Base-by-base conservation (phyloP, 179 eudicot genomes). In the Amaranthus tricolor region DNA sequence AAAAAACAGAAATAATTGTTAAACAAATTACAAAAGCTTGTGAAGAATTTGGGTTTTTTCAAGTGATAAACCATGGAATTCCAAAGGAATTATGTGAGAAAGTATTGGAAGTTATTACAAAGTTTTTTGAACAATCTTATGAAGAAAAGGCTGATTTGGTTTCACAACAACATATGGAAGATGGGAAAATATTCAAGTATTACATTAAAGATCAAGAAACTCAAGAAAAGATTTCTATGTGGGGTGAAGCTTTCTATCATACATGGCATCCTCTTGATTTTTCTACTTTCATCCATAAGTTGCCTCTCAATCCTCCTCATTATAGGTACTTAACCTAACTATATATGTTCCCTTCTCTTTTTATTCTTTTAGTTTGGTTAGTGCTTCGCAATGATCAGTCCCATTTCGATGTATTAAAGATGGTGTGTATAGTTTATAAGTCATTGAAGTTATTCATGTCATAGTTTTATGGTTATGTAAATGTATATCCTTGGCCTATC, bases 171-270 rank as follows among this genome's bases (percentile, higher is more conserved):
- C 73, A 52, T 70, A 68, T 49, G 76, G 74, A 83, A 53, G 83
- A 76, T 66, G 80, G 71, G 10, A 68, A 61, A 20, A 45, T 83
- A 50, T 69, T 56, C 54, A 79, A 56, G 47, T 77, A 80, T 66
- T 74, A 69, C 16, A 51, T 83, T 10, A 79, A 58, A 24, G 76
- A 74, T 49, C 17, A 70, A 48, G 64, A 24, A 43, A 68, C 51
- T 9, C 13, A 63, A 7, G 62, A 62, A 52, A 76, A 79, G 54
- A 75, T 74, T 61, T 59, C 63, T 11, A 77, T 80, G 81, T 83
- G 85, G 85, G 49, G 76, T 21, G 85, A 83, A 63, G 48, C 78
- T 11, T 80, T 83, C 21, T 74, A 15, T 45, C 85, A 80, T 68
- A 62, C 66, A 58, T 83, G 85, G 85, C 74, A 74, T 70, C 79